Evolutionary conservation across 164 flowering plant genomes (phyloP).

Genomic region (Kingdonia uniflora): DNA sequence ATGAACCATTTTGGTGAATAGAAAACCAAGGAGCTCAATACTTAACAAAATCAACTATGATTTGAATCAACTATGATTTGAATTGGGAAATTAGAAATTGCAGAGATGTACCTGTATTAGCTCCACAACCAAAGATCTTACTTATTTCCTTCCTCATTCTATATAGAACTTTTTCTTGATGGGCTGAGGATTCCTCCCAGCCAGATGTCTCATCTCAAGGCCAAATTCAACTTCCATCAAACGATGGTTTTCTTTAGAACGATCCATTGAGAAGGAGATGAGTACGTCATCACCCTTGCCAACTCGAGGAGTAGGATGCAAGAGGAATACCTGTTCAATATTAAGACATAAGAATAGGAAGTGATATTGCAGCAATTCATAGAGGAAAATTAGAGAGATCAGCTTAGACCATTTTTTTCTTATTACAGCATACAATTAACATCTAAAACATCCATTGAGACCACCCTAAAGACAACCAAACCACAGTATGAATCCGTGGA

Average conservation of each 20-base stretch:
- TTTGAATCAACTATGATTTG: too few relatives aligned
- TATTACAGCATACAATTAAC: too few relatives aligned
- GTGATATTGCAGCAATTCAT: too few relatives aligned
- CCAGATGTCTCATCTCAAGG: constrained; percentile 34
- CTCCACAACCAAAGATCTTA: neutral
- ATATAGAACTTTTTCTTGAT: constrained; percentile 55
- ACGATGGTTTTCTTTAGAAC: constrained; percentile 83
- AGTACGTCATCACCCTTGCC: constrained; percentile 38
- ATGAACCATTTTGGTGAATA: too few relatives aligned
- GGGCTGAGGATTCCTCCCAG: constrained; percentile 41
- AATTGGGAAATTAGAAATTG: too few relatives aligned
- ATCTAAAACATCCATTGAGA: too few relatives aligned
- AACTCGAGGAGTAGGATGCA: constrained; percentile 49
- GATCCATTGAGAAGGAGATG: constrained; percentile 58
- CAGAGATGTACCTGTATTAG: constrained; percentile 9
- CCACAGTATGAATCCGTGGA: too few relatives aligned
- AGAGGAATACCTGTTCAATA: constrained; percentile 61
- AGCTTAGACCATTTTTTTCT: too few relatives aligned
- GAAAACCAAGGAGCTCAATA: too few relatives aligned
- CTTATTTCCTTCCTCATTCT: constrained; percentile 35
- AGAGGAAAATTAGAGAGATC: too few relatives aligned
- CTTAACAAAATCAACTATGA: too few relatives aligned
- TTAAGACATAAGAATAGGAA: neutral
- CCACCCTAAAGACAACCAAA: too few relatives aligned
- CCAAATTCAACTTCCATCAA: constrained; percentile 74